These are phyloP conservation scores for Bipolaris oryzae DNA, from an alignment of 2,329 filamentous ascomycete species.

Conservation along the genomic window DNA sequence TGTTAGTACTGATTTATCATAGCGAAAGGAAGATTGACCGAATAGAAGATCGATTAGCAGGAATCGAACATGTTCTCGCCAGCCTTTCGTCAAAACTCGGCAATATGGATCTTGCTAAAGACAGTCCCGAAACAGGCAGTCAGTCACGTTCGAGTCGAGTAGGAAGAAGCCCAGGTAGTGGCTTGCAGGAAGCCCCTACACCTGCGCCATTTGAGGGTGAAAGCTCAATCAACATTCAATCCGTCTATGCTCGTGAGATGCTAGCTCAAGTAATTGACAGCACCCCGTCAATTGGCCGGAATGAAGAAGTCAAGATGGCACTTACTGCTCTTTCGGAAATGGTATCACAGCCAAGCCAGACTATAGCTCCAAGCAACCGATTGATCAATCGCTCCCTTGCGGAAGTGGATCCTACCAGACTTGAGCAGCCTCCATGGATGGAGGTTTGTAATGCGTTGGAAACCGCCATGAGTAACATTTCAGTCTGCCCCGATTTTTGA, in stretches of 20 bases:
- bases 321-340: conserved; percentile 42
- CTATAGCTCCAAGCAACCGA: conserved; percentile 20
- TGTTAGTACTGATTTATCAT: conserved; percentile 10
- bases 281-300: conserved; percentile 42
- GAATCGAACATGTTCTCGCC: conserved; percentile 55
- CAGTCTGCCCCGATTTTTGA: not conserved
- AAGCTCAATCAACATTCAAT: conserved; percentile 57
- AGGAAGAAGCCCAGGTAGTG: conserved; percentile 18
- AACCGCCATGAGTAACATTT: conserved; percentile 37
- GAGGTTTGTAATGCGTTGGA: conserved; percentile 33
- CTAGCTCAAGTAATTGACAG: conserved; percentile 50
- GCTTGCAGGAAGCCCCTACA: conserved; percentile 33
- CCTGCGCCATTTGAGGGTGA: conserved; percentile 55
- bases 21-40: conserved; percentile 61
- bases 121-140: conserved; percentile 29
- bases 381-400: conserved; percentile 34
- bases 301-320: conserved; percentile 42
- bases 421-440: conserved; percentile 43
- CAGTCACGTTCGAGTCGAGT: conserved; percentile 32
- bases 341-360: conserved; percentile 36
- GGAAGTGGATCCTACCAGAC: conserved; percentile 32
- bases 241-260: conserved; percentile 54
- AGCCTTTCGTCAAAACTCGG: conserved; percentile 41
- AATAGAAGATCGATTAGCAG: conserved; percentile 57
- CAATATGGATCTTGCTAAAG: conserved; percentile 32